These are phyloP conservation scores for Zhuliangozyma parablackwelliae DNA, from an alignment of 1,139 yeast species.

Conservation along the genomic window DNA sequence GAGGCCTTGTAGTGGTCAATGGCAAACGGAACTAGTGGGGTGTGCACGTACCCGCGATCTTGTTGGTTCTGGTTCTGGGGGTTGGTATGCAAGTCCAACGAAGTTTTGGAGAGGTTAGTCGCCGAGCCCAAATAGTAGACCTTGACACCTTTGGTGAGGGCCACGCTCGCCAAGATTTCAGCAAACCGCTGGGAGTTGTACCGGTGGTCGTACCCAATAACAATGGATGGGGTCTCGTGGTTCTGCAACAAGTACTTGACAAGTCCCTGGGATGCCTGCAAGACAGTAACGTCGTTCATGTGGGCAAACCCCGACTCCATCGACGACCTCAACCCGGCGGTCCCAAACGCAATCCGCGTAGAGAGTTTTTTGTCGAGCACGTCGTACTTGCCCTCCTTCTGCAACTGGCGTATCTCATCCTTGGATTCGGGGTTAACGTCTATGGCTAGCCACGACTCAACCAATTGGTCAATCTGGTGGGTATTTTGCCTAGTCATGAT, in stretches of 20 bases:
- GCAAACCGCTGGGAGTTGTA: slow-evolving; percentile 79
- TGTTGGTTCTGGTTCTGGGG: slow-evolving; percentile 6
- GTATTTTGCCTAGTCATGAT: too few species aligned
- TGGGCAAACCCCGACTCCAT: slow-evolving; percentile 90
- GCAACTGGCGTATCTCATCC: slow-evolving; percentile 51
- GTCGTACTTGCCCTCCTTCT: slow-evolving; percentile 29
- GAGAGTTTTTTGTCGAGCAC: slow-evolving; percentile 49
- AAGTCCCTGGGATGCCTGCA: slow-evolving; percentile 91
- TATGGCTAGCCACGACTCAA: slow-evolving; percentile 45
- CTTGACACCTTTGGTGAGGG: slow-evolving; percentile 59
- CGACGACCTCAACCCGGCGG: slow-evolving; percentile 82
- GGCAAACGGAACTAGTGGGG: slow-evolving; percentile 90
- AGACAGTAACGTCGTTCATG: slow-evolving; percentile 85
- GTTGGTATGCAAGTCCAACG: slow-evolving; percentile 13
- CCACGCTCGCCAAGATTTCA: slow-evolving; percentile 70
- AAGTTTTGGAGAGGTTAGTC: slow-evolving; percentile 26
- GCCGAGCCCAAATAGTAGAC: slow-evolving; percentile 59
- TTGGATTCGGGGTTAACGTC: slow-evolving; percentile 53
- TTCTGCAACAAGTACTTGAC: slow-evolving; percentile 49
- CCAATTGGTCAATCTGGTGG: slow-evolving; percentile 17
- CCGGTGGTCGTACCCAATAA: slow-evolving; percentile 90
- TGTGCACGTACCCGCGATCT: slow-evolving; percentile 52
- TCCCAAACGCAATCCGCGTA: slow-evolving; percentile 77
- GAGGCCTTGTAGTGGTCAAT: slow-evolving; percentile 61
- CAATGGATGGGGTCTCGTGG: slow-evolving; percentile 38